Evolutionary conservation across 129 eudicot genomes (phyloP).

Genomic region (Escallonia rubra): DNA sequence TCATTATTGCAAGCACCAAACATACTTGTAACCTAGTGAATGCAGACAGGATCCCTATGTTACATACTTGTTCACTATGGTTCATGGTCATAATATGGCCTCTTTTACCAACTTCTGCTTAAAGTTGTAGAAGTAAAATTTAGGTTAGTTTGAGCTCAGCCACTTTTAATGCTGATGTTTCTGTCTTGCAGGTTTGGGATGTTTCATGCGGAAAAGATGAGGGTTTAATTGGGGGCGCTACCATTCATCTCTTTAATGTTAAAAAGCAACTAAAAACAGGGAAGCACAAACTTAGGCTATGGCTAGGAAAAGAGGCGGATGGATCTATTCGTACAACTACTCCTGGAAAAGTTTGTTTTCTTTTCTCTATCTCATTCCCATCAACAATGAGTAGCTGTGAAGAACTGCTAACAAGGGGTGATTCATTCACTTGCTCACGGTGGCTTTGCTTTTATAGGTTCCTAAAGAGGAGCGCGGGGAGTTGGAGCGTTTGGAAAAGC

Average conservation of each 20-base stretch:
- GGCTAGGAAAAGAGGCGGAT: conserved; percentile 95
- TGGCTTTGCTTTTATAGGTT: conserved; percentile 43
- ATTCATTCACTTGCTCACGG: conserved; percentile 1
- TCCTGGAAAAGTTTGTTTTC: conserved; percentile 82
- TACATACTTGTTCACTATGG: not conserved
- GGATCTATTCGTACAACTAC: conserved; percentile 79
- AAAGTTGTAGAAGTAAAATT: not conserved
- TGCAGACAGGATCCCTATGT: not conserved
- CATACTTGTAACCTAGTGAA: not conserved
- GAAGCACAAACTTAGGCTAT: conserved; percentile 94
- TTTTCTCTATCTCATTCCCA: not conserved
- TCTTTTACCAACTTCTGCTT: no score
- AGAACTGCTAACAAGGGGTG: not conserved
- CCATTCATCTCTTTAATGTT: conserved; percentile 83
- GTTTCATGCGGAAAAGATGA: conserved; percentile 86
- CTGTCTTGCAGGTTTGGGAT: conserved; percentile 74
- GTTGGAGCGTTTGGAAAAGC: conserved; percentile 94
- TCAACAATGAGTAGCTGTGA: no score
- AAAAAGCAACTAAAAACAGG: conserved; percentile 94
- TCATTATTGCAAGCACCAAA: conserved; percentile 1
- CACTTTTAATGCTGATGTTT: conserved; percentile 2
- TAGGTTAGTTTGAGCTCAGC: conserved; percentile 6
- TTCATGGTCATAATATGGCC: conserved; percentile 1
- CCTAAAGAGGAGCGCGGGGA: conserved; percentile 97
- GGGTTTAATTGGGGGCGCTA: conserved; percentile 94